These are phyloP conservation scores for Penicillium maclennaniae DNA, from an alignment of 495 filamentous ascomycete species.

Conservation along the genomic window DNA sequence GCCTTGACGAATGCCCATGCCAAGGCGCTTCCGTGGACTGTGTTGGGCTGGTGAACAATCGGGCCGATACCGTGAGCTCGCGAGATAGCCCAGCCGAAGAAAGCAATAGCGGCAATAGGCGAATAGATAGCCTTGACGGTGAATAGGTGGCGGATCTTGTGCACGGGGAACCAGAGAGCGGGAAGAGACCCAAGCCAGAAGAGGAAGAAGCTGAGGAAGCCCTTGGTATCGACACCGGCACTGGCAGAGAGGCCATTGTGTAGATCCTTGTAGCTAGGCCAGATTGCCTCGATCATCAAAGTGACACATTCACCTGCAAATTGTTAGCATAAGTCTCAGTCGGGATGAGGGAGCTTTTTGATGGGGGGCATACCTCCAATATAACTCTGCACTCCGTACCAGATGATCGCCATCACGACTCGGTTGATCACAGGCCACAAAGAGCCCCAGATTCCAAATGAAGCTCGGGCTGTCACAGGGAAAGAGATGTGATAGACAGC, in stretches of 20 bases:
- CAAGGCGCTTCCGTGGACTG: constrained; percentile 61
- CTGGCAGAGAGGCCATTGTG: constrained; percentile 62
- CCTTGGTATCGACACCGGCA: constrained; percentile 69
- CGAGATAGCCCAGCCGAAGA: constrained; percentile 87
- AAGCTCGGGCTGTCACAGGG: constrained; percentile 69
- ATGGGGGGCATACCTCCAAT: constrained; percentile 58
- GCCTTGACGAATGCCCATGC: constrained; percentile 80
- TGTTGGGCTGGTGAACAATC: constrained; percentile 69
- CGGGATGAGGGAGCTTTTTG: too few species aligned
- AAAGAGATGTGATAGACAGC: constrained; percentile 89
- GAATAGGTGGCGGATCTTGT: constrained; percentile 73
- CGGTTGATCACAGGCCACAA: constrained; percentile 91
- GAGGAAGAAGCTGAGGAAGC: constrained; percentile 77
- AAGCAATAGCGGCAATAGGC: constrained; percentile 76
- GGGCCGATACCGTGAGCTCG: constrained; percentile 82
- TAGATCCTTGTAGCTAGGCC: constrained; percentile 62
- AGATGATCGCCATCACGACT: constrained; percentile 74
- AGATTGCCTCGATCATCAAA: constrained; percentile 79
- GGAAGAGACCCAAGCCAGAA: constrained; percentile 81
- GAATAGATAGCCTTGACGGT: constrained; percentile 88
- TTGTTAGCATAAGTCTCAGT: neutral
- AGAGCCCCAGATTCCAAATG: constrained; percentile 83
- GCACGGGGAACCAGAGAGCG: constrained; percentile 70
- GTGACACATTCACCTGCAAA: constrained; percentile 63
- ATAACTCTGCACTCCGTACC: constrained; percentile 81